Base-by-base conservation (phyloP, 306 rosid species). In the Abrus pulchellus region DNA sequence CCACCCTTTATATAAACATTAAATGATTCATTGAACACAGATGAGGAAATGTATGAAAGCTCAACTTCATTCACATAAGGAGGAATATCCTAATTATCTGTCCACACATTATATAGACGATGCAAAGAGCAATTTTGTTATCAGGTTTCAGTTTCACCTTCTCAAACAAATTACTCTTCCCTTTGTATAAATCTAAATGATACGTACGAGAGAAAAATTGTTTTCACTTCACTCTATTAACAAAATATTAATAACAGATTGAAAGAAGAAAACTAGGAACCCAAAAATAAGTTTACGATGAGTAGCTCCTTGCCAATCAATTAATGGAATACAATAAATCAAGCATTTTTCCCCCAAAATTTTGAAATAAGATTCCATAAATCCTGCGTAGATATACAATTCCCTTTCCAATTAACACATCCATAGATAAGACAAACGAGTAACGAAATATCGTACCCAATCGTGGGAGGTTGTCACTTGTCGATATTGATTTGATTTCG, bases 191-290 rank as follows among this genome's bases (percentile, higher is more conserved):
- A 56, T 56, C 67, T 4, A 38, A 54, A 77, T 10, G 5, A 65
- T 2, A 64, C n/a, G 10, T n/a, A 32, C 41, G 38, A 32, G 36
- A 76, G 8, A 65, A 3, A 10, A 27, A 36, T 44, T 32, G 14
- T 49, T 41, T 52, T 52, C 12, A 48, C 30, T 20, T 10, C 38
- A 63, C 27, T 61, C 9, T 28, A 6, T 13, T 40, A 49, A 5
- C 44, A 9, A 54, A 20, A 9, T 5, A 69, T 28, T 5, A 27
- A 20, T 20, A 20, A 20, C 20, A 50, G 59, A n/a, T 27, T 14
- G 27, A n/a, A 49, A 9, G 44, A 72, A 9, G 44, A 72, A 72
- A 62, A 50, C 41, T 61, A 59, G 72, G 30, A 63, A 62, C 47
- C 32, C 1, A 75, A 56, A 34, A 36, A 33, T 38, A 44, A 32